These are phyloP conservation scores for Syzygium malaccense DNA, from an alignment of 441 rosid species.

Conservation along the genomic window DNA sequence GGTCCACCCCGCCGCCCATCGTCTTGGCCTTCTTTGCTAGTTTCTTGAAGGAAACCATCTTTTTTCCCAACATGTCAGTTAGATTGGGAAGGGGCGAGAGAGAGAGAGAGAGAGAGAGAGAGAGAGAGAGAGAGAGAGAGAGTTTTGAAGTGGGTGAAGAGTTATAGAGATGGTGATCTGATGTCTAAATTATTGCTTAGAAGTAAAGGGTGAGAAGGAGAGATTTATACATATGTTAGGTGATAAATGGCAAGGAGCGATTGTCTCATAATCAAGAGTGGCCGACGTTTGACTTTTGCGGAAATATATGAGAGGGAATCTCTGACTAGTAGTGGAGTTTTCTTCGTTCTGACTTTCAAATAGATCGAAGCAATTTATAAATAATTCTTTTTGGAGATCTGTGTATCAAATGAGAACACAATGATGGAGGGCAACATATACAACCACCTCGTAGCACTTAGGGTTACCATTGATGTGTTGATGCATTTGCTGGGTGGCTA, in stretches of 20 bases:
- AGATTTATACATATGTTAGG: neutral
- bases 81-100: neutral
- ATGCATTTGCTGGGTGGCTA: neutral
- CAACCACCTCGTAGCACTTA: neutral
- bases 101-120: neutral
- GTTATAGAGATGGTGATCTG: neutral
- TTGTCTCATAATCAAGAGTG: neutral
- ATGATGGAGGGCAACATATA: neutral
- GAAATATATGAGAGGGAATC: neutral
- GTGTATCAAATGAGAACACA: neutral
- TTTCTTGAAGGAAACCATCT: slow-evolving; percentile 66
- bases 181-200: neutral
- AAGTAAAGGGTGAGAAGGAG: neutral
- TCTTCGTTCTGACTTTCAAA: neutral
- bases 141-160: neutral
- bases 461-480: neutral
- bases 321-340: neutral
- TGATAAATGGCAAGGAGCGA: neutral
- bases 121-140: neutral
- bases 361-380: neutral
- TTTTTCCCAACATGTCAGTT: slow-evolving; percentile 43
- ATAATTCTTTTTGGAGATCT: neutral
- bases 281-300: neutral
- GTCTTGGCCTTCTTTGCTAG: slow-evolving; percentile 66
- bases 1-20: slow-evolving; percentile 13